These are phyloP conservation scores for Irpex sp. DNA, from an alignment of 1,284 basidiomycete genomes.

Conservation along the genomic window DNA sequence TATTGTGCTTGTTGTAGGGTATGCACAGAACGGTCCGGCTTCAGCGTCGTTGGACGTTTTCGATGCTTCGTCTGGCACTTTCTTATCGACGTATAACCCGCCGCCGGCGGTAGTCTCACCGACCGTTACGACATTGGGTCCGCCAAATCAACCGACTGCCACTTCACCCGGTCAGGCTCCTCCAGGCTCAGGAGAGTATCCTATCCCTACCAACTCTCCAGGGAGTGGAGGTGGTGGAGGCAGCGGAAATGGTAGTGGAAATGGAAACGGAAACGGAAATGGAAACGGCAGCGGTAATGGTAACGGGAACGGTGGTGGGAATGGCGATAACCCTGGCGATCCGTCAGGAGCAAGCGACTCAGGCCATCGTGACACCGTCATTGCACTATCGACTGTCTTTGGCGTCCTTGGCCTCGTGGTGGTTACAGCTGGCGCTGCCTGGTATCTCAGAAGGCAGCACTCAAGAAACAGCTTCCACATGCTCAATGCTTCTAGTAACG, in stretches of 20 bases:
- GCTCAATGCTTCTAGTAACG: constrained; percentile 34
- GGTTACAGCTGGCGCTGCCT: constrained; percentile 35
- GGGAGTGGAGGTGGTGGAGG: constrained; percentile 11
- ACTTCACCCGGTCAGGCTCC: constrained; percentile 5
- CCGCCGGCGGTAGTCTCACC: constrained; percentile 29
- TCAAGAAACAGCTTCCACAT: constrained; percentile 39
- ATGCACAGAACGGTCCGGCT: constrained; percentile 47
- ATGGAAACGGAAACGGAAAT: constrained; percentile 4
- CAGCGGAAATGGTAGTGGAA: constrained; percentile 10
- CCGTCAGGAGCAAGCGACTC: constrained; percentile 11
- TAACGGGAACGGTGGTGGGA: background rate
- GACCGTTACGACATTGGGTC: constrained; percentile 38
- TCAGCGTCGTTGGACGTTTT: constrained; percentile 51
- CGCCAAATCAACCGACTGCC: background rate
- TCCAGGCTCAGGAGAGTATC: constrained; percentile 9
- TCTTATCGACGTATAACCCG: constrained; percentile 40
- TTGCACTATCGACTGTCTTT: constrained; percentile 56
- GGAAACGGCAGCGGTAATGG: constrained; percentile 1
- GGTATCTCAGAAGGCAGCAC: constrained; percentile 37
- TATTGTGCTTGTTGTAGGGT: constrained; percentile 44
- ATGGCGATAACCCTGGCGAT: background rate
- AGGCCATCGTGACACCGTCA: constrained; percentile 34
- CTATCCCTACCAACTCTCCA: constrained; percentile 7
- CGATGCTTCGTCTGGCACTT: constrained; percentile 37
- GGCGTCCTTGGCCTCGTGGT: constrained; percentile 50